Evolutionary conservation across 192 early-diverging fungal genomes (phyloP).

Genomic region (Coemansia sp.): DNA sequence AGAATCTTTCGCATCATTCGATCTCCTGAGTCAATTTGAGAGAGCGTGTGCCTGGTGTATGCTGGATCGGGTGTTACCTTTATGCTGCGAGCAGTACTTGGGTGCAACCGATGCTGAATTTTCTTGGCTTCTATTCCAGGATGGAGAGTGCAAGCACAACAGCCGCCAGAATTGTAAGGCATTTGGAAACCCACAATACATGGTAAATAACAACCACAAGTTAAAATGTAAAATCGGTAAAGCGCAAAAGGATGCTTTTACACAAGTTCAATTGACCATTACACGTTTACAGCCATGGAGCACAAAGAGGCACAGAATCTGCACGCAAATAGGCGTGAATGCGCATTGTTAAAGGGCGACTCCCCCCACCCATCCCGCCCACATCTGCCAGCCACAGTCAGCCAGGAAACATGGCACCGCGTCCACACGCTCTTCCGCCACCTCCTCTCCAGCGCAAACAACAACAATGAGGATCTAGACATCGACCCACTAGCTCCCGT

Average conservation of each 20-base stretch:
- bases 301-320: not conserved
- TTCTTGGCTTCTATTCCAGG: too few relatives aligned
- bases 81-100: too few relatives aligned
- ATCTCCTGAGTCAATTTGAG: constrained; percentile 18
- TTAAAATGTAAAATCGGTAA: too few relatives aligned
- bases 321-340: constrained; percentile 1
- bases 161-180: too few relatives aligned
- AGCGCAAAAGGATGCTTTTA: too few relatives aligned
- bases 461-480: not conserved
- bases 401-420: not conserved
- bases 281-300: too few relatives aligned
- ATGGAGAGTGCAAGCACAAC: too few relatives aligned
- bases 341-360: constrained; percentile 7
- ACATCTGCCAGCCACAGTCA: constrained; percentile 5
- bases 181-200: too few relatives aligned
- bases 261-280: too few relatives aligned
- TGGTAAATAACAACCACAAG: too few relatives aligned
- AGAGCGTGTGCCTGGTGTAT: not conserved
- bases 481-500: not conserved
- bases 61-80: too few relatives aligned
- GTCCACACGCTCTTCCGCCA: constrained; percentile 17
- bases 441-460: not conserved
- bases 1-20: constrained; percentile 46
- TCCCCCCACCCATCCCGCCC: constrained; percentile 46
- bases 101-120: too few relatives aligned